phyloP scores from a whole-genome alignment of 2,329 filamentous ascomycete genomes.

The Epichloe coenophiala region DNA sequence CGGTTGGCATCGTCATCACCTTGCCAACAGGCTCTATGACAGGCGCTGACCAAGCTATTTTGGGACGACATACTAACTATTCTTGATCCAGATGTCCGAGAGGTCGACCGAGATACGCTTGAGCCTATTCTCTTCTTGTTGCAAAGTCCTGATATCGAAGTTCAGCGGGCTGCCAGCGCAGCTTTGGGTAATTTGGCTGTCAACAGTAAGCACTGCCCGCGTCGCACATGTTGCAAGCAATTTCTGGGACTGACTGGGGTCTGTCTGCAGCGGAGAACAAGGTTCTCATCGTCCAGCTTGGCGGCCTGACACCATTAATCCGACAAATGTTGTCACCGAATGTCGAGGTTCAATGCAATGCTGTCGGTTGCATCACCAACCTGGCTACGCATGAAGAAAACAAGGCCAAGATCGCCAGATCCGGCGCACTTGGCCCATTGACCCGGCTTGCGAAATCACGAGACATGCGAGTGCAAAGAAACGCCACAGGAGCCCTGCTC shows the following conservation, averaged over 20 bases:
- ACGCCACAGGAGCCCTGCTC: conserved; percentile 86
- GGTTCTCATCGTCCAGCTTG: conserved; percentile 84
- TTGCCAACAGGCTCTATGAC: not conserved
- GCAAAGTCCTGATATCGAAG: conserved; percentile 90
- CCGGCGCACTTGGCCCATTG: conserved; percentile 79
- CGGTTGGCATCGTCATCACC: not conserved
- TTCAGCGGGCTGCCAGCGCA: conserved; percentile 90
- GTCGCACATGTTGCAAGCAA: not conserved
- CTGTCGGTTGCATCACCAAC: conserved; percentile 97
- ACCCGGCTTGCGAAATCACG: conserved; percentile 91
- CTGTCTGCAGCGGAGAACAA: conserved; percentile 78
- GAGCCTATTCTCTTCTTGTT: conserved; percentile 92
- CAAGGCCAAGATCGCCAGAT: conserved; percentile 95
- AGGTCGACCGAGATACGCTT: conserved; percentile 88
- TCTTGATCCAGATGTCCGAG: conserved; percentile 63
- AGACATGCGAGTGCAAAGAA: conserved; percentile 96
- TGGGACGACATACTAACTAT: conserved; percentile 3
- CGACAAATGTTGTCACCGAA: conserved; percentile 97
- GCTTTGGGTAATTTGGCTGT: conserved; percentile 92
- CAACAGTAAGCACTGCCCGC: conserved; percentile 56
- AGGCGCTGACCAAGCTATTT: not conserved
- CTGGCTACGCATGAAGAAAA: conserved; percentile 97
- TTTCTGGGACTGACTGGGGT: conserved; percentile 30
- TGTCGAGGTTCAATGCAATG: conserved; percentile 98
- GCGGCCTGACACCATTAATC: conserved; percentile 81